These are phyloP conservation scores for Capillidium rhysosporum DNA, from an alignment of 371 early-diverging fungal species.

Conservation along the genomic window DNA sequence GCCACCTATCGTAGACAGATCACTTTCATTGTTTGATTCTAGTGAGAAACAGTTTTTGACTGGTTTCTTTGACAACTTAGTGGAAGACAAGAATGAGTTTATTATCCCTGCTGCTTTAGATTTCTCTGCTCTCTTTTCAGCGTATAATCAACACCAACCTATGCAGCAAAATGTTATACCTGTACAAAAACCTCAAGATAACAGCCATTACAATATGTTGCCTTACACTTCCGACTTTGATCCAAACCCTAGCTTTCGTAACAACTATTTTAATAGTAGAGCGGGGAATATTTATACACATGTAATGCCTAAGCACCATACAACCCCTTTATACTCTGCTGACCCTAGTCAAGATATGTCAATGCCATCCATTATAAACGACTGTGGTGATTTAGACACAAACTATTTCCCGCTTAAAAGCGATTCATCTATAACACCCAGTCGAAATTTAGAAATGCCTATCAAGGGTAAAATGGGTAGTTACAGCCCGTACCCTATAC, in stretches of 20 bases:
- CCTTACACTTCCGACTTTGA: not conserved
- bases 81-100: slow-evolving; percentile 5
- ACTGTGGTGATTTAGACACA: too few relatives aligned
- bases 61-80: slow-evolving; percentile 6
- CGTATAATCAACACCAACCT: not conserved
- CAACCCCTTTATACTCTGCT: not conserved
- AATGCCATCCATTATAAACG: not conserved
- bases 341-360: not conserved
- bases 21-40: not conserved
- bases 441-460: not conserved
- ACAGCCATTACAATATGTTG: not conserved
- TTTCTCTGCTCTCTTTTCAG: not conserved
- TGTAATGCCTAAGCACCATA: not conserved
- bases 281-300: not conserved
- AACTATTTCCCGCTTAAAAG: not conserved
- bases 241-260: not conserved
- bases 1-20: not conserved
- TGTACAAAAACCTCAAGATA: not conserved
- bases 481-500: not conserved
- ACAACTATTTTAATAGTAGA: not conserved
- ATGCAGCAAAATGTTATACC: not conserved
- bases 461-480: too few relatives aligned
- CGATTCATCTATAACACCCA: not conserved
- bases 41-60: not conserved
- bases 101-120: not conserved